Evolutionary conservation across 2,329 filamentous ascomycete species (phyloP), one percentile per base, ranked within the genome.

Genomic region (Ustilaginoidea virens): DNA sequence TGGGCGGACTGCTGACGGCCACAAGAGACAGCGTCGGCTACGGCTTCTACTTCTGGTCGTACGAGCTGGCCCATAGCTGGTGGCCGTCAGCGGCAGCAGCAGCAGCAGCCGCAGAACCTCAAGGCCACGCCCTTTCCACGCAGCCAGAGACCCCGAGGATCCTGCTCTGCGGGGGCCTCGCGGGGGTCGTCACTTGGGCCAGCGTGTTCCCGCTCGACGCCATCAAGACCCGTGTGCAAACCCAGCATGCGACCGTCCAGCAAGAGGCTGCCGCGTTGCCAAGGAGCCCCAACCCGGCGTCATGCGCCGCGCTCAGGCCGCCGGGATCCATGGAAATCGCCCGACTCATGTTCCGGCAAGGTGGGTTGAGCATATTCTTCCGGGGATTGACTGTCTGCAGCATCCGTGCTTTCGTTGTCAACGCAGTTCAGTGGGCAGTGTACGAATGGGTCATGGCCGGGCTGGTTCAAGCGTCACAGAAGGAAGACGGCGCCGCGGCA

Each of bases 31-130:
- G 78, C 33, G 69, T 94, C 31, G 87, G 87, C n/a, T 96, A 94
- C 54, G 87, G 86, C 0, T 94, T 94, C 52, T 96, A 94, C 48
- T 96, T 96, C 51, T 92, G 80, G 80, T 78, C 79, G 1, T 96
- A 94, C 46, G 80, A 92, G 52, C 58, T 86, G 33, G 71, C 65
- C 38, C 82, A 77, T 37, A 64, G 69, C 20, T 57, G 61, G 30
- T 60, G 74, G 51, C 57, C 58, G 12, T 55, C 54, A 38, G 34
- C n/a, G n/a, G n/a, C n/a, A n/a, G n/a, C n/a, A n/a, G n/a, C n/a
- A n/a, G n/a, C n/a, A n/a, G n/a, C n/a, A n/a, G n/a, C n/a, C n/a
- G n/a, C n/a, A n/a, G n/a, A n/a, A n/a, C n/a, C n/a, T n/a, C n/a
- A n/a, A n/a, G n/a, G n/a, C n/a, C n/a, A n/a, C n/a, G n/a, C n/a